Conservation (phyloP, 202 grass and related monocot species). For the Panicum hallii region DNA sequence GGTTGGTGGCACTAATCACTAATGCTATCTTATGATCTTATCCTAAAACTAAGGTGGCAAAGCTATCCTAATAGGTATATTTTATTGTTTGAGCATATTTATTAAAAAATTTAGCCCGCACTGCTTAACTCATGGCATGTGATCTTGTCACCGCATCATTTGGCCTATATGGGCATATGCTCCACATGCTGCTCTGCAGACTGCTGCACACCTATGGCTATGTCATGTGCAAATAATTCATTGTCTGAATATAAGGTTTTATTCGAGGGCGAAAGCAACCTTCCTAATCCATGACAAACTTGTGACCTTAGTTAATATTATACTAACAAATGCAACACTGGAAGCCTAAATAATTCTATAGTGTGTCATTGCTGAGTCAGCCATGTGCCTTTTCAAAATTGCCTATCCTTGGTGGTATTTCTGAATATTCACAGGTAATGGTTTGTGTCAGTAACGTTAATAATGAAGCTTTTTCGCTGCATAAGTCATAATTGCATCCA, state of each 20-base stretch:
- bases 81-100: constrained; percentile 3
- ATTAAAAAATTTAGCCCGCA: neutral
- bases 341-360: neutral
- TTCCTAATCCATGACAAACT: neutral
- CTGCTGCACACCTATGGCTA: neutral
- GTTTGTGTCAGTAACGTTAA: neutral
- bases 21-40: constrained; percentile 38
- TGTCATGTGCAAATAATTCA: neutral
- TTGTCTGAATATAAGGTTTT: neutral
- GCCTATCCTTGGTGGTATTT: neutral
- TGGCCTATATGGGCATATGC: constrained; percentile 32
- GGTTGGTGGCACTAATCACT: neutral
- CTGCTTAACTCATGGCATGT: neutral
- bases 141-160: neutral
- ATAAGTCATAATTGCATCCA: neutral
- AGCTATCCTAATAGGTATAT: neutral
- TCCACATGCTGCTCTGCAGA: constrained; percentile 32
- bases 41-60: neutral
- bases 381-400: constrained; percentile 23
- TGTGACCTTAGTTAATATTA: neutral
- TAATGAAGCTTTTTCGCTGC: neutral
- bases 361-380: constrained; percentile 44
- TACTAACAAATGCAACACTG: neutral
- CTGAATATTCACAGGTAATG: constrained; percentile 4
- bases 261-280: constrained; percentile 1